A percentile compares a stretch with the other conserved stretches of the same genome.
Evolutionary conservation across 2,329 filamentous ascomycete genomes (phyloP).

Genomic region (Pseudogymnoascus sp.): DNA sequence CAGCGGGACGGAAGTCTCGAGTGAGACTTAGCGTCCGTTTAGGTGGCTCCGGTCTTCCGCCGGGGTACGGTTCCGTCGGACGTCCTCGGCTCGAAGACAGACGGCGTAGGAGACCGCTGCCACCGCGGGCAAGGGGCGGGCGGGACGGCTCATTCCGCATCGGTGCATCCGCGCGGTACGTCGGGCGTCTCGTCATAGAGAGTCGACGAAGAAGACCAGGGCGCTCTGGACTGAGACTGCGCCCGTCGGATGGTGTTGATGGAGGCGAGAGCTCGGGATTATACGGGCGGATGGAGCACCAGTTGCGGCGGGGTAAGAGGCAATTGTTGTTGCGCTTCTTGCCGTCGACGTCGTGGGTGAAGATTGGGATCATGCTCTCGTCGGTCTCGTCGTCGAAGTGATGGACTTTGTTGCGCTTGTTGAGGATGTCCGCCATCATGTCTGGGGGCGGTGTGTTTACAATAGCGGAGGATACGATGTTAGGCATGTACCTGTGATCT

Average conservation of each 20-base stretch:
- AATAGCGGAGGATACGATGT: conserved; percentile 88
- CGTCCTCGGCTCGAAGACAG: conserved; percentile 10
- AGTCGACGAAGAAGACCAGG: conserved; percentile 25
- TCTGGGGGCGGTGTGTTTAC: conserved; percentile 86
- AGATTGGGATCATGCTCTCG: conserved; percentile 93
- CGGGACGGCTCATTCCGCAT: background rate
- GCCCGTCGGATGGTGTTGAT: conserved; percentile 51
- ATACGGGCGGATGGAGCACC: conserved; percentile 88
- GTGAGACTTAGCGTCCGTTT: conserved; percentile 55
- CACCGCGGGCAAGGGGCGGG: background rate
- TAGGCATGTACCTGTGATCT: conserved; percentile 95
- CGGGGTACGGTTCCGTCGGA: conserved; percentile 28
- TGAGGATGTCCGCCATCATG: conserved; percentile 81
- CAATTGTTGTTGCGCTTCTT: conserved; percentile 86
- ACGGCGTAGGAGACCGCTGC: conserved; percentile 9
- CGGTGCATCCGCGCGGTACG: conserved; percentile 23
- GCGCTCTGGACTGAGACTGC: conserved; percentile 31
- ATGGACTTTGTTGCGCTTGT: conserved; percentile 80
- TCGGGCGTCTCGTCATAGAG: conserved; percentile 26
- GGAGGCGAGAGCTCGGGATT: conserved; percentile 68
- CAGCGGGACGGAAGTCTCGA: conserved; percentile 38
- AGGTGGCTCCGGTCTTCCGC: conserved; percentile 35
- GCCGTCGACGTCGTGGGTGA: conserved; percentile 80
- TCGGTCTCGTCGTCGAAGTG: conserved; percentile 72
- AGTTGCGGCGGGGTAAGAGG: conserved; percentile 83